Evolutionary conservation across 179 eudicot species (phyloP), one percentile per base, ranked within the genome.

Genomic region (Vitellaria paradoxa): DNA sequence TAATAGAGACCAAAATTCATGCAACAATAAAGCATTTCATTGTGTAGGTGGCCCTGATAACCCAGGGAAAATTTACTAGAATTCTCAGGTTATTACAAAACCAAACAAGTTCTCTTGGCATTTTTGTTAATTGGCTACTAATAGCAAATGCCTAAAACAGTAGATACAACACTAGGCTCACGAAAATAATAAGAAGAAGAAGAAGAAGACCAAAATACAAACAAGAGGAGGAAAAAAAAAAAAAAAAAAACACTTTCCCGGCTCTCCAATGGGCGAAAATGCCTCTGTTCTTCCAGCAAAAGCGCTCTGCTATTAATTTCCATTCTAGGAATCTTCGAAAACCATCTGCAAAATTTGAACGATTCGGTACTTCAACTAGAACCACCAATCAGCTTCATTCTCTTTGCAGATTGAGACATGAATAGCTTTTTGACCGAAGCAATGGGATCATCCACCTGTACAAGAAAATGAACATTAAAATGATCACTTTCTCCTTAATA

Each of bases 361-460:
- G 15, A 7, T 42, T 56, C 30, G 60, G 68, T 42, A 37, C 52
- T 63, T 77, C 40, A 77, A 75, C 81, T 84, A 80, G 69, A 77
- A 56, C 68, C 76, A 66, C 60, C 79, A 49, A 80, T 72, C 17
- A 77, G 66, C 78, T 85, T 86, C 55, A 71, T 70, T 80, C 80
- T 81, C 82, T 88, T 89, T 59, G 91, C 77, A 26, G 91, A 86
- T 61, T 93, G 91, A 76, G 94, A 82, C 75, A 78, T 85, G 65
- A 89, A 90, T 49, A 91, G 88, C 78, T 80, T 86, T 76, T 84
- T 80, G 52, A 91, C 85, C 60, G 91, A 89, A 56, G 87, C 79
- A 76, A 91, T 76, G 26, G 93, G 96, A 80, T 91, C 96, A 86
- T 92, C 95, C 79, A 93, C 89, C 98, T 93, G 88, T 72, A 83